These are phyloP conservation scores for Talaromyces trachyspermus DNA, from an alignment of 495 filamentous ascomycete species.

Conservation along the genomic window DNA sequence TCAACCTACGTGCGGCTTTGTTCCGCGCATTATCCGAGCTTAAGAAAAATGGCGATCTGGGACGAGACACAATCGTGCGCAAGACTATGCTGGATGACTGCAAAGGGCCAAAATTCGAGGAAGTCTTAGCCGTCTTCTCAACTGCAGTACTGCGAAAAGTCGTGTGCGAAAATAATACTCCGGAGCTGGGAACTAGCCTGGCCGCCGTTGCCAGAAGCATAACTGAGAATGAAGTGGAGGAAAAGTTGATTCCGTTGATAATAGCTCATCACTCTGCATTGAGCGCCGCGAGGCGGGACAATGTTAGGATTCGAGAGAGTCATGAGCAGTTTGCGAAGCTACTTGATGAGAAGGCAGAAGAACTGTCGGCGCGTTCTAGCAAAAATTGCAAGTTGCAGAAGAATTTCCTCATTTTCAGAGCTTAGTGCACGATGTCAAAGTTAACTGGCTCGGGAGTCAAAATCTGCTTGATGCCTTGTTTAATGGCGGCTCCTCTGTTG, in stretches of 20 bases:
- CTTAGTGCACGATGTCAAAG: slow-evolving; percentile 44
- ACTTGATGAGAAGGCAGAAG: slow-evolving; percentile 44
- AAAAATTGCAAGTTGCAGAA: slow-evolving; percentile 15
- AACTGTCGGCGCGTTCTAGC: slow-evolving; percentile 26
- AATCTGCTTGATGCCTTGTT: slow-evolving; percentile 62
- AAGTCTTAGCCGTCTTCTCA: slow-evolving; percentile 73
- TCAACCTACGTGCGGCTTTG: slow-evolving; percentile 82
- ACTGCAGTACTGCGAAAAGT: slow-evolving; percentile 68
- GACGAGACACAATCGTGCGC: slow-evolving; percentile 66
- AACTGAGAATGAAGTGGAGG: slow-evolving; percentile 47
- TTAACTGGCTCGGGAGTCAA: slow-evolving; percentile 68
- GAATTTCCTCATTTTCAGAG: slow-evolving; percentile 27
- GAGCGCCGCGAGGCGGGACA: slow-evolving; percentile 34
- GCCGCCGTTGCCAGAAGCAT: slow-evolving; percentile 53
- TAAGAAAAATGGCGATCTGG: slow-evolving; percentile 78
- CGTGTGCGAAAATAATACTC: slow-evolving; percentile 38
- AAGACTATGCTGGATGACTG: slow-evolving; percentile 94
- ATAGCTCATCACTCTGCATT: slow-evolving; percentile 67
- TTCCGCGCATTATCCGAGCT: slow-evolving; percentile 68
- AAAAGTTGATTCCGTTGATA: slow-evolving; percentile 56
- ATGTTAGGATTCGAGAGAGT: slow-evolving; percentile 34
- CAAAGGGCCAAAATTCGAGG: slow-evolving; percentile 72
- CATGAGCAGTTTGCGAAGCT: slow-evolving; percentile 53
- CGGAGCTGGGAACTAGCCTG: slow-evolving; percentile 50
- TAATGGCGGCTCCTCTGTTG: slow-evolving; percentile 51